Percentiles rank a stretch among this genome's conserved stretches.
Evolutionary conservation across 495 filamentous ascomycete species (phyloP).

Genomic region (Gamarada debralockiae): DNA sequence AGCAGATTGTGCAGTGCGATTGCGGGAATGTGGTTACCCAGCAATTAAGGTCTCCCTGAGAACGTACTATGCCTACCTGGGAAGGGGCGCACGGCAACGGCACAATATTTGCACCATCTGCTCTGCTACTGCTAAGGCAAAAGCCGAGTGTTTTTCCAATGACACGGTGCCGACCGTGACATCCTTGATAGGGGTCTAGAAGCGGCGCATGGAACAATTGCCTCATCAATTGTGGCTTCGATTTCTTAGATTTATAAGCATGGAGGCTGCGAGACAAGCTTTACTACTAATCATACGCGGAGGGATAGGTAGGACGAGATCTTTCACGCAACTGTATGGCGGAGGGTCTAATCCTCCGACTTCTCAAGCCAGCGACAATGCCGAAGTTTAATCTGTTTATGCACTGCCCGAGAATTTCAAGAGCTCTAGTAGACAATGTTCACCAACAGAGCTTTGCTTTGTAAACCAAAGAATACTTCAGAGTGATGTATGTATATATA

Average conservation of each 20-base stretch:
- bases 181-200: not conserved
- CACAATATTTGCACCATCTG: not conserved
- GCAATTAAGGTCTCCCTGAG: no score
- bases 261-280: no score
- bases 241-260: not conserved
- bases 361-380: not conserved
- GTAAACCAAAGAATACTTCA: not conserved
- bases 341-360: not conserved
- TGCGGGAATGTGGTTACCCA: no score
- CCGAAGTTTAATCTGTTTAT: not conserved
- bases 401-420: not conserved
- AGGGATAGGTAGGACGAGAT: not conserved
- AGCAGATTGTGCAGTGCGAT: no score
- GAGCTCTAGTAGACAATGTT: not conserved
- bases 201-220: not conserved
- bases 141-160: no score
- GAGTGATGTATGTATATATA: conserved; percentile 5
- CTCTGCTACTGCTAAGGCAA: not conserved
- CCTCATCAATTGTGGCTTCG: not conserved
- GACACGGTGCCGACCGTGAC: not conserved
- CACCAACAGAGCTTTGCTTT: not conserved
- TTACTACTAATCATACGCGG: not conserved
- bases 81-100: no score
- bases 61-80: no score
- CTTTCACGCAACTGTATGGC: not conserved